Base-by-base conservation (phyloP, 371 early-diverging fungal species). In the Mortierella sp. region DNA sequence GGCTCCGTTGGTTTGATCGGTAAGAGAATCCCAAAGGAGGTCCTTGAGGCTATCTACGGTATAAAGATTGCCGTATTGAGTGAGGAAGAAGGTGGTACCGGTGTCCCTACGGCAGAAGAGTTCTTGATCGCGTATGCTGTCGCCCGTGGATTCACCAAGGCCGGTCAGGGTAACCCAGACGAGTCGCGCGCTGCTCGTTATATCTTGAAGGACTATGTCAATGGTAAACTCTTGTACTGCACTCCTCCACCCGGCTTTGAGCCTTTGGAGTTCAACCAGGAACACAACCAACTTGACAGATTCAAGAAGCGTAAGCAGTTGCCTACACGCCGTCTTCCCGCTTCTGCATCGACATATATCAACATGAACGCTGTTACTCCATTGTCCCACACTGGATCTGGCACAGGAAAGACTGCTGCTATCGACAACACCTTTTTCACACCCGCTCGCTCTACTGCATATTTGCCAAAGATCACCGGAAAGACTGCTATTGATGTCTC, bases 201-300 rank as follows among this genome's bases (percentile, higher is more conserved):
- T 72, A 91, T 99, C 65, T 87, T 99, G 62, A 99, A 99, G 86
- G 99, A 98, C 87, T 98, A 97, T 85, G 97, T 97, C 48, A 93
- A 92, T 76, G 93, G 98, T 63, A 96, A 95, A 88, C 85, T 97
- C 36, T 85, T 97, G 11, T 97, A 87, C 88, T 93, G 95, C 76
- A 90, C 92, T 52, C 96, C 97, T 48, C 97, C 97, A 66, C 96
- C 96, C 8, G 70, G 69, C 28, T 74, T 80, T 21, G 87, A 90
- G 52, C 82, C 80, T 24, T 33, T 69, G 16, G 88, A 89, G 48
- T 97, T 97, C 87, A 97, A 97, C 84, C 76, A 71, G 45, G 94
- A 95, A 69, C 89, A 92, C 58, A 92, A 95, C 81, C 87, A 88
- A 47, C 83, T 89, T 19, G 85, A 87, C 50, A 84, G 86, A 19